Base-by-base conservation (phyloP, 2,329 filamentous ascomycete species). In the Alternaria gaisen region DNA sequence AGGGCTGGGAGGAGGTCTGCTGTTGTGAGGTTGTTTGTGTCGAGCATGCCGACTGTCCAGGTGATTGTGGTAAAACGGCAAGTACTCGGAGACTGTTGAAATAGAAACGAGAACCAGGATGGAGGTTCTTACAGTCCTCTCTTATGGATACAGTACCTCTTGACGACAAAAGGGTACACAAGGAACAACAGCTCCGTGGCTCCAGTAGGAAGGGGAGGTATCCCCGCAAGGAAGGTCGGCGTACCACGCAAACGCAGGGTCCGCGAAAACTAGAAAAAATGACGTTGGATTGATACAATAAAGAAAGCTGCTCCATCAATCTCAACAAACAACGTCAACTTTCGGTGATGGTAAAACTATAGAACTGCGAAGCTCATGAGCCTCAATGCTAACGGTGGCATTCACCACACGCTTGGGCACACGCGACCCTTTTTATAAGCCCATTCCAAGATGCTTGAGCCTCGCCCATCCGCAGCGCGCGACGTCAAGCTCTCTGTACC, bases 211-310 rank as follows among this genome's bases (percentile, higher is more conserved):
- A 50, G 20, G 18, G 20, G n/a, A 26, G 32, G 36, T 36, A 16
- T 20, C 26, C 38, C 9, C 28, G 28, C n/a, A n/a, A 30, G 12
- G 14, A 28, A 53, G 38, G 48, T 53, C 32, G 50, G 56, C 50
- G 43, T 55, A 40, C 38, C 36, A 24, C 46, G 20, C 38, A 24
- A 24, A 48, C 22, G 18, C 30, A 44, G 43, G 53, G 53, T 56
- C 42, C 53, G 53, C 43, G 42, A 46, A 38, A 32, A 14, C 20
- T 38, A 51, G 34, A 24, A 54, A 10, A 55, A 55, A 56, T 60
- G 57, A 60, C 57, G 57, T 56, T 51, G 44, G 38, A 51, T 56
- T 60, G 57, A 51, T 60, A 56, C 44, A 50, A 56, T 26, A 24
- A 43, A 18, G 28, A 44, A 53, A 20, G 32, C 51, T 34, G 34